Evolutionary conservation across 768 basidiomycete genomes (phyloP), one percentile per base, ranked within the genome.

Genomic region (Calocybe cyanea): DNA sequence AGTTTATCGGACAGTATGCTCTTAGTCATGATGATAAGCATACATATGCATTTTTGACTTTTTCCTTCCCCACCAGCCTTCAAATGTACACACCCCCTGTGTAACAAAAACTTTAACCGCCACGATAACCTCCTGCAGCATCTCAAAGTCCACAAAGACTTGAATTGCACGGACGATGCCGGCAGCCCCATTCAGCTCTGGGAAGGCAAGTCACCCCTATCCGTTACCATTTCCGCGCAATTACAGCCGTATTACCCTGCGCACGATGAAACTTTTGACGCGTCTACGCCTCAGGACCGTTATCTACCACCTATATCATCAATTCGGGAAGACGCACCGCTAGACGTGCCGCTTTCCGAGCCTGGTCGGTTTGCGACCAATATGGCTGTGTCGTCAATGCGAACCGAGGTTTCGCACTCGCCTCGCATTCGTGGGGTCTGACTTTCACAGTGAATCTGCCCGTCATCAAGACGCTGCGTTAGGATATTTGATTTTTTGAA

Each of bases 41-140:
- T n/a, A n/a, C n/a, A n/a, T n/a, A n/a, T n/a, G n/a, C n/a, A n/a
- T n/a, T 28, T 11, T 11, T 28, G 25, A 20, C 21, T 19, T 48
- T 43, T 48, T 59, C 43, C 38, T 19, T 48, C 38, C 28, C 43
- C 35, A 32, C 5, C 57, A 90, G 87, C 87, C 7, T 86, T 83
- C 68, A 73, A 80, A 55, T 91, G 87, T 63, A 75, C 82, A 20
- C 76, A 76, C 57, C 72, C 78, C 3, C 60, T 69, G 23, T 91
- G 87, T 65, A 77, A 77, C 59, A 87, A 87, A 60, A 72, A 70
- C 54, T 91, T 90, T 61, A 87, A 85, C 48, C 74, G 87, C 50
- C 83, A 84, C 53, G 87, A 90, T 58, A 90, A 90, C 61, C 76
- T 90, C 25, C 72, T 85, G 38, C 87, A 90, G 63, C 87, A 90